Conservation (phyloP, 169 alveolate species). For the Pseudocohnilembus persalinus region DNA sequence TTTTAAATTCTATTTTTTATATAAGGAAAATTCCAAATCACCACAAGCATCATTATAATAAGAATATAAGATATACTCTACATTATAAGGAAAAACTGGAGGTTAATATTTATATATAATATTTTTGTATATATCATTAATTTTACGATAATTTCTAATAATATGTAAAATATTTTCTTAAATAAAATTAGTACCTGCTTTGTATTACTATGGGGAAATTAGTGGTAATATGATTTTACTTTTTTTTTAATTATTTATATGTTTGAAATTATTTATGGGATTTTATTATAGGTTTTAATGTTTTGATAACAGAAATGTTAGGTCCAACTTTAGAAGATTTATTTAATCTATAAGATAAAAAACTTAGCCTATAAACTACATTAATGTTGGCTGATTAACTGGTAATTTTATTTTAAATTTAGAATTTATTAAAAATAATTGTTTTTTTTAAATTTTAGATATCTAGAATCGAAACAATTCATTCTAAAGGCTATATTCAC, state of each 20-base stretch:
- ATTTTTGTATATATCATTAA: not conserved
- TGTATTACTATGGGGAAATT: not conserved
- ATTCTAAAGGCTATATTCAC: conserved; percentile 58
- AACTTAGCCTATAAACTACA: conserved; percentile 44
- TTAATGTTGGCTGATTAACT: conserved; percentile 48
- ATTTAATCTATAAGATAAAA: conserved; percentile 36
- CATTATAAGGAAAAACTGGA: conserved; percentile 64
- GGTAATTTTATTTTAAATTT: conserved; percentile 35
- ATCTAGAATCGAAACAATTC: conserved; percentile 66
- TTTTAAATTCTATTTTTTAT: conserved; percentile 2
- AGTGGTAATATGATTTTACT: not conserved
- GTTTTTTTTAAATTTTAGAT: conserved; percentile 26
- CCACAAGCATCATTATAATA: conserved; percentile 53
- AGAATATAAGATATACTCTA: conserved; percentile 56
- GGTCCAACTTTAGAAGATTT: conserved; percentile 60
- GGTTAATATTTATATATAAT: not conserved
- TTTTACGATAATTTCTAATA: conserved; percentile 13
- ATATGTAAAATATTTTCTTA: conserved; percentile 14
- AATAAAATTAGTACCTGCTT: not conserved
- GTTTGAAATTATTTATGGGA: conserved; percentile 35
- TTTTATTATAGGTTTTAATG: conserved; percentile 41
- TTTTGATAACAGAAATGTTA: conserved; percentile 56
- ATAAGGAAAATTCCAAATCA: conserved; percentile 37
- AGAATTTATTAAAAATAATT: not conserved
- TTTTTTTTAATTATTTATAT: conserved; percentile 5